Base-by-base conservation (phyloP, 805 yeast genomes). In the Metschnikowia lachancei region DNA sequence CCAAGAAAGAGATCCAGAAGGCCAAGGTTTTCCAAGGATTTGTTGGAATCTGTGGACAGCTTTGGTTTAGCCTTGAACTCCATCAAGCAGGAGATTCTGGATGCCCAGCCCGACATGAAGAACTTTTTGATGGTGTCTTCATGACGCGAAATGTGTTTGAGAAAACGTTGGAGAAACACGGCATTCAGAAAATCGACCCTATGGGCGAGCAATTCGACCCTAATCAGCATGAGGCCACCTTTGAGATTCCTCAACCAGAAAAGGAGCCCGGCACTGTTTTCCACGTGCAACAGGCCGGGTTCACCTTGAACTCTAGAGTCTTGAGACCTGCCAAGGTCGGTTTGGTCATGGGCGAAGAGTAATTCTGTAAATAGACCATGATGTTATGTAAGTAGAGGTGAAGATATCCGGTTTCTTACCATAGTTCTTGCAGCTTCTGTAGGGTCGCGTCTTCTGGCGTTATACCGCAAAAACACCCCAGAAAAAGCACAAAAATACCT, bases 281-380 rank as follows among this genome's bases (percentile, higher is more conserved):
- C 81, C 87, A 81, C 61, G 97, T 91, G 50, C 96, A 90, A 72
- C 96, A 87, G 70, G 78, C 84, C 19, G 97, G 97, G 36, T 90
- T 83, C 72, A 82, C 84, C 49, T 76, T 89, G 61, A 89, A 89
- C 71, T 81, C 85, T 58, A 80, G 97, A 65, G 96, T 90, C 29
- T 77, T 90, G 64, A 81, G 97, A 71, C 95, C 97, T 28, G 96
- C 97, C 49, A 90, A 90, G 76, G 97, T 90, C 55, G 97, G 97
- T 58, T 80, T 90, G 61, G 97, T 90, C 55, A 87, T 85, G 72
- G 80, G 67, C 50, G 59, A 54, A 22, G 50, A 51, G 36, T 44
- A 39, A 22, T 49, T 46, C n/a, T n/a, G n/a, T n/a, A n/a, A n/a
- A n/a, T n/a, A n/a, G n/a, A n/a, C n/a, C n/a, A n/a, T 34, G 17